Base-by-base conservation (phyloP, 352 stramenopile genomes). In the Pythium biforme region DNA sequence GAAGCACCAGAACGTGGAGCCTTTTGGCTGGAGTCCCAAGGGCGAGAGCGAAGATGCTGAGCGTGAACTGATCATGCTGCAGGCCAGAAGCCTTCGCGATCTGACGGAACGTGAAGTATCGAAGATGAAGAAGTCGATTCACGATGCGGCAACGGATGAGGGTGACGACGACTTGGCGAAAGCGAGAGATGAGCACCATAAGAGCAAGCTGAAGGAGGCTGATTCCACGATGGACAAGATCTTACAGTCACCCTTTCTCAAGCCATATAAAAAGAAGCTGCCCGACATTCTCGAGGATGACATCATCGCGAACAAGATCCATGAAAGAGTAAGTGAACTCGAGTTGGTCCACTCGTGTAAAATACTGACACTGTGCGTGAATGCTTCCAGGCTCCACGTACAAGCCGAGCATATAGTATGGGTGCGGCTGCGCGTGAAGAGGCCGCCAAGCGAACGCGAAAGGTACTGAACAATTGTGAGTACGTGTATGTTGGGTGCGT, bases 201-300 rank as follows among this genome's bases (percentile, higher is more conserved):
- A 59, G 2, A 20, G 62, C 9, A 51, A 63, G 26, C 37, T 82
- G 2, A 14, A 64, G n/a, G 26, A 23, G 4, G 76, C 76, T 0
- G 55, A 66, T 11, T 49, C 29, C 0, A 77, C 64, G 3, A 71
- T 85, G 29, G 23, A 65, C 2, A 49, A 47, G 17, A 79, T 84
- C 71, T 55, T 80, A 51, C 25, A 52, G 6, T 75, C 63, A 6
- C 61, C 69, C 0, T 74, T 75, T 22, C 65, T 85, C 7, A 82
- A 80, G 33, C 76, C 76, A 0, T 79, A 79, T 57, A 76, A 68
- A 31, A 82, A 83, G 56, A 85, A 79, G 31, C 55, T 85, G 27
- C 68, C 55, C 3, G 76, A 81, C 27, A 83, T 85, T 37, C 63
- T 85, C 4, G 74, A 77, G 23, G 76, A 85, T 27, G 76, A 85